These are phyloP conservation scores for Leucocoprinus birnbaumii DNA, from an alignment of 768 basidiomycete genomes.

Conservation along the genomic window DNA sequence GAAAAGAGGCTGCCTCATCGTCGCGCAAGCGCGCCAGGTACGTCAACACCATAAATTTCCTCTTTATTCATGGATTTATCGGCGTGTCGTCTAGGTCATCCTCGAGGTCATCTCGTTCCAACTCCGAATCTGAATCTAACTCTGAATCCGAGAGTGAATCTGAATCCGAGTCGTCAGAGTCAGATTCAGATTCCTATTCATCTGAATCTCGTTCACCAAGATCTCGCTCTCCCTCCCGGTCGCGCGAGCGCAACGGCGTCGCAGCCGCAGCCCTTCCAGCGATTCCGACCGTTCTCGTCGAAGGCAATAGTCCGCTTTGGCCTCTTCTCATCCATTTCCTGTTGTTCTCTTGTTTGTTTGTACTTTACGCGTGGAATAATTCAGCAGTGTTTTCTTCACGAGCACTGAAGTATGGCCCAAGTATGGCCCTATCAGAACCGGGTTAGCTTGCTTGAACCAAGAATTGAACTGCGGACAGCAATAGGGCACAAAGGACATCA, in stretches of 20 bases:
- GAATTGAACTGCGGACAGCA: too few species aligned
- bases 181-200: constrained; percentile 29
- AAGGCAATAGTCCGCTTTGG: neutral
- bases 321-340: neutral
- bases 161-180: constrained; percentile 39
- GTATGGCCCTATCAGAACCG: too few species aligned
- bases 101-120: constrained; percentile 34
- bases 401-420: neutral
- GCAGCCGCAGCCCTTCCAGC: constrained; percentile 13
- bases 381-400: neutral
- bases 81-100: constrained; percentile 14
- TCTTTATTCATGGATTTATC: neutral
- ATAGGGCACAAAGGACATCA: too few species aligned
- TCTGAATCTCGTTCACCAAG: constrained; percentile 36
- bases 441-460: too few species aligned
- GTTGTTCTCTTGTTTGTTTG: neutral
- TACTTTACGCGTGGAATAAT: neutral
- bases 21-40: constrained; percentile 10
- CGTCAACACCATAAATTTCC: neutral
- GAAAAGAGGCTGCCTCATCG: constrained; percentile 20
- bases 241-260: constrained; percentile 14
- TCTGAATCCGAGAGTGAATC: constrained; percentile 39
- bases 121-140: constrained; percentile 37
- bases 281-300: constrained; percentile 3
- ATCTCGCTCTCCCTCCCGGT: constrained; percentile 15